Percentiles rank a stretch among this genome's conserved stretches.
These are phyloP conservation scores for Schrenkiella parvula DNA, from an alignment of 345 rosid genomes.

Conservation along the genomic window DNA sequence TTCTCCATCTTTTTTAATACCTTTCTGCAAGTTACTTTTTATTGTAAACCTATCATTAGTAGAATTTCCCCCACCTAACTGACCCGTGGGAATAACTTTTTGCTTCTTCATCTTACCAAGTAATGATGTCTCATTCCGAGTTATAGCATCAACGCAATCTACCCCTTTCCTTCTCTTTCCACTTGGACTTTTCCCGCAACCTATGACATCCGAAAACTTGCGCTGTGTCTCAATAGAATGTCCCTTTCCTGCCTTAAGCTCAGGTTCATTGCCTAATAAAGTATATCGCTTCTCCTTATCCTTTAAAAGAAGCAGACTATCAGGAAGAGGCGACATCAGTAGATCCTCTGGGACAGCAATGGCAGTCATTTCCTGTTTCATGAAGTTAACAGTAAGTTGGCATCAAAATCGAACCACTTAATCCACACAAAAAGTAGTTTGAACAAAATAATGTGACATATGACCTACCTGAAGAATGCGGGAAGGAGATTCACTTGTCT, in stretches of 20 bases:
- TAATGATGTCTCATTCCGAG: conserved; percentile 32
- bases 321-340: conserved; percentile 70
- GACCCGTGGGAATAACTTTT: conserved; percentile 29
- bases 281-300: conserved; percentile 36
- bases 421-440: not conserved
- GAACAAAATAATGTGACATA: conserved; percentile 23
- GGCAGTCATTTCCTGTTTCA: conserved; percentile 67
- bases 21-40: conserved; percentile 40
- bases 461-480: conserved; percentile 63
- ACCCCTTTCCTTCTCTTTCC: conserved; percentile 36
- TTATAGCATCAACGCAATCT: conserved; percentile 27
- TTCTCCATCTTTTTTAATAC: conserved; percentile 25
- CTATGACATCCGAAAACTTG: conserved; percentile 29
- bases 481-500: conserved; percentile 44
- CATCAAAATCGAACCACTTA: conserved; percentile 17
- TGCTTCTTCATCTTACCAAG: conserved; percentile 39
- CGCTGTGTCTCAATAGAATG: conserved; percentile 30
- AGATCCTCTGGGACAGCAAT: conserved; percentile 42
- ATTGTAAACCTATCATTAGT: conserved; percentile 26
- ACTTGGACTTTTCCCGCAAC: conserved; percentile 28
- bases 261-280: conserved; percentile 26
- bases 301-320: conserved; percentile 40
- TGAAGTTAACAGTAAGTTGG: conserved; percentile 19
- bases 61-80: conserved; percentile 20
- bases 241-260: conserved; percentile 21